Conservation (phyloP, 176 grass and related monocot genomes). For the Elymus sibiricus region DNA sequence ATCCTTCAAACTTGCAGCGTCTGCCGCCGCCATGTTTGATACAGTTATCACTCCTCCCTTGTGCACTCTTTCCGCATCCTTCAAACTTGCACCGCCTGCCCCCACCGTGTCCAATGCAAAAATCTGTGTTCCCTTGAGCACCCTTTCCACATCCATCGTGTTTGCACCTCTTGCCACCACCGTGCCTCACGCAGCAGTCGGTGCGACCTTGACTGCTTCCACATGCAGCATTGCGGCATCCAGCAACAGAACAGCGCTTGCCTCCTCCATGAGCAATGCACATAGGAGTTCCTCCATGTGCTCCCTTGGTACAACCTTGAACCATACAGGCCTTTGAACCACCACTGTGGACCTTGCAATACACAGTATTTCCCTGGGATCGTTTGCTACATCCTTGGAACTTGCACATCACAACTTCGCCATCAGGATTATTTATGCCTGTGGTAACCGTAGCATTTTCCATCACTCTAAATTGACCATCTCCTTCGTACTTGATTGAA, state of each 20-base stretch:
- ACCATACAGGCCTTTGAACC: conserved; percentile 30
- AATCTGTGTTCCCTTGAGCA: conserved; percentile 46
- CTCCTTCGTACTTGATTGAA: conserved; percentile 18
- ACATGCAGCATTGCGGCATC: conserved; percentile 42
- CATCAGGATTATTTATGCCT: neutral
- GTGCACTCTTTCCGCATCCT: conserved; percentile 45
- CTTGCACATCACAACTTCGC: conserved; percentile 28
- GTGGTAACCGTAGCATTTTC: neutral
- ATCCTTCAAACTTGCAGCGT: conserved; percentile 37
- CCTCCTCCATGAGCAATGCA: conserved; percentile 51
- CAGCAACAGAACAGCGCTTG: conserved; percentile 31
- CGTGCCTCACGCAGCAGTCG: conserved; percentile 36
- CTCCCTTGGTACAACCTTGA: conserved; percentile 37
- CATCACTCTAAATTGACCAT: conserved; percentile 5
- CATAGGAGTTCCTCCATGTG: conserved; percentile 46
- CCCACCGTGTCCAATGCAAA: conserved; percentile 42
- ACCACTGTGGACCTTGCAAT: conserved; percentile 34
- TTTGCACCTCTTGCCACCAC: conserved; percentile 43
- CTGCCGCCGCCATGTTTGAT: conserved; percentile 44
- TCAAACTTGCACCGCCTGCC: conserved; percentile 46
- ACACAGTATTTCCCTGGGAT: conserved; percentile 19
- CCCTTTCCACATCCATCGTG: conserved; percentile 35
- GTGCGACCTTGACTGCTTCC: conserved; percentile 43
- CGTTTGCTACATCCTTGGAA: conserved; percentile 32
- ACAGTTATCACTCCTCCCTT: conserved; percentile 38